Base-by-base conservation (phyloP, 1,284 basidiomycete genomes). In the Entoloma clypeatum region DNA sequence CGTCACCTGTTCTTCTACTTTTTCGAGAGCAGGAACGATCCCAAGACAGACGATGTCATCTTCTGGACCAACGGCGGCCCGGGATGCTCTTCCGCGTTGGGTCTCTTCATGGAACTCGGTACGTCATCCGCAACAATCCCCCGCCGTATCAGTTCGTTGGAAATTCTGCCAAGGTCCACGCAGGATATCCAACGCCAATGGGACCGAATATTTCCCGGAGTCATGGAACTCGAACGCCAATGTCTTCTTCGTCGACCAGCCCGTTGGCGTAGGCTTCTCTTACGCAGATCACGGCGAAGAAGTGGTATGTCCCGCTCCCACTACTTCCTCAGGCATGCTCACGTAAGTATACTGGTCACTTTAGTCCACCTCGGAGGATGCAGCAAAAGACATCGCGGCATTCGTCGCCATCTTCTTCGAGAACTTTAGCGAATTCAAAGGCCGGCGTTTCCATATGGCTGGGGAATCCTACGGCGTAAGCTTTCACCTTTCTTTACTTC, bases 1-100 rank as follows among this genome's bases (percentile, higher is more conserved):
- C 74, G 81, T 32, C 82, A 85, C 49, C 60, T 91, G 22, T 92
- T 90, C 67, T 92, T 89, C 69, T 88, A 87, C 69, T 92, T 91
- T 60, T 92, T 92, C 62, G 87, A 92, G 61, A 85, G 80, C 40
- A 68, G 88, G 41, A 74, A 64, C 44, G 68, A 85, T 47, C 86
- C 86, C 1, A 67, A 71, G 22, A 75, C 64, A 29, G 81, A 86
- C 52, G 79, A 82, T 45, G 71, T 86, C 4, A 70, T 83, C 22
- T 71, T 81, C 45, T 85, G 80, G 80, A 81, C 78, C 2, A 76
- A 78, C 49, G 80, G 79, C 47, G 79, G 77, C 64, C 75, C 76
- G 6, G 77, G 77, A 17, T 73, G 75, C 47, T 77, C 74, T 0
- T 76, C 73, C 0, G 66, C 75, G 7, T 43, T 77, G 3, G 79